Conservation (phyloP, 2,329 filamentous ascomycete species). For the Nigrospora sphaerica region DNA sequence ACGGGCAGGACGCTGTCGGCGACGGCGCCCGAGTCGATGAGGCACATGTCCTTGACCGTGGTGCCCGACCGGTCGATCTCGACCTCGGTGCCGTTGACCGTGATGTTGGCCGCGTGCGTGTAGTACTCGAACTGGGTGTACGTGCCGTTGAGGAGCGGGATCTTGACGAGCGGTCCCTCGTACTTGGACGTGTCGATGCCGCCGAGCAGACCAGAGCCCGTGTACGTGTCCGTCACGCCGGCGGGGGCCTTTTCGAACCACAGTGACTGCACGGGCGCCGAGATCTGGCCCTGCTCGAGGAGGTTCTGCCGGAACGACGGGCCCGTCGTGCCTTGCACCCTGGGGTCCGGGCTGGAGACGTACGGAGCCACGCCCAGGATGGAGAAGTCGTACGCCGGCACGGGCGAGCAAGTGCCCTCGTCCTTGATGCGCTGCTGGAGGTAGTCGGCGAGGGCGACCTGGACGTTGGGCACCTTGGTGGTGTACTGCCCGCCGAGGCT, state of each 20-base stretch:
- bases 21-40: constrained; percentile 23
- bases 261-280: constrained; percentile 20
- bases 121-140: constrained; percentile 9
- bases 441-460: constrained; percentile 18
- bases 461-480: constrained; percentile 11
- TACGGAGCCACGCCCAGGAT: constrained; percentile 21
- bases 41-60: constrained; percentile 9
- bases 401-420: constrained; percentile 8
- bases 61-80: background rate
- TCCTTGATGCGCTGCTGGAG: constrained; percentile 12
- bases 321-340: constrained; percentile 11
- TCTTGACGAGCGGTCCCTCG: constrained; percentile 20
- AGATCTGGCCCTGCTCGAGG: constrained; percentile 17
- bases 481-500: constrained; percentile 8
- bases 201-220: constrained; percentile 23
- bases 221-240: constrained; percentile 13
- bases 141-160: constrained; percentile 15
- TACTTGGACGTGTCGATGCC: constrained; percentile 26
- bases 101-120: constrained; percentile 11
- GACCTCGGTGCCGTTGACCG: constrained; percentile 13
- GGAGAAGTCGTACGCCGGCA: constrained; percentile 15
- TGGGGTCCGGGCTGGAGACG: constrained; percentile 14
- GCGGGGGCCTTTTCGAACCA: constrained; percentile 24
- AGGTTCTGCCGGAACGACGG: constrained; percentile 24
- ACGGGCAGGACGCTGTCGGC: constrained; percentile 17